Conservation (phyloP, 2,329 filamentous ascomycete species). For the Calonectria naviculata region DNA sequence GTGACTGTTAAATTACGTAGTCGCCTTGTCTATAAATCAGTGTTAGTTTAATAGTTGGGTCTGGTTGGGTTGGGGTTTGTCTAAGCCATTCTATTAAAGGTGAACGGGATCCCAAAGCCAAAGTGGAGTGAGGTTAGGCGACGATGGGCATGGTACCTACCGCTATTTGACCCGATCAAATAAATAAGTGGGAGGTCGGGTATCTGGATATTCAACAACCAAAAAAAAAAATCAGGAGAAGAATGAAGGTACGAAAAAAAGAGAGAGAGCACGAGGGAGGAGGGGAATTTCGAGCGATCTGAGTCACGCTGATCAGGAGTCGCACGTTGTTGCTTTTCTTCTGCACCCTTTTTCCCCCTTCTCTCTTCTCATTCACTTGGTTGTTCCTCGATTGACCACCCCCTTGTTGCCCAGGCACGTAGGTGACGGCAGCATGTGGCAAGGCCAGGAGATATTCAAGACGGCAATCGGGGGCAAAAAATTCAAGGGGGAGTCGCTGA, state of each 20-base stretch:
- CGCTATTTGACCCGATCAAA: conserved; percentile 17
- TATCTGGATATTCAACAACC: background rate
- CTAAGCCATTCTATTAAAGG: conserved; percentile 17
- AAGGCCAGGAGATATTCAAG: conserved; percentile 17
- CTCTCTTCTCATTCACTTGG: conserved; percentile 1
- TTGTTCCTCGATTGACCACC: conserved; percentile 14
- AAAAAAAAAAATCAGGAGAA: background rate
- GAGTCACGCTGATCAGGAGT: conserved; percentile 8
- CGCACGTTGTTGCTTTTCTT: background rate
- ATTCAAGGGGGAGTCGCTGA: conserved; percentile 1
- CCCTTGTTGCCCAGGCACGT: conserved; percentile 19
- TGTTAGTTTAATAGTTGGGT: conserved; percentile 10
- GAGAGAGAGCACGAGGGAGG: background rate
- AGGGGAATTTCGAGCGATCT: background rate
- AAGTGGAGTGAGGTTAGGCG: conserved; percentile 23
- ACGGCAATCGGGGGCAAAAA: conserved; percentile 12
- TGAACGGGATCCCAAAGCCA: conserved; percentile 2
- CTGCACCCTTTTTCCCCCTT: background rate
- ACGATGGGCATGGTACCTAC: conserved; percentile 25
- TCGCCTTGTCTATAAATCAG: conserved; percentile 15
- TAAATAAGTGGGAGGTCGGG: conserved; percentile 8
- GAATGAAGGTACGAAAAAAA: background rate
- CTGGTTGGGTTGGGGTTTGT: conserved; percentile 4
- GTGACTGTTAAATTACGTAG: conserved; percentile 17
- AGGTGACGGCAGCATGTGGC: conserved; percentile 14